A percentile compares a stretch with the other conserved stretches of the same genome.
These are phyloP conservation scores for Berkeleyomyces rouxiae DNA, from an alignment of 2,329 filamentous ascomycete species.

Conservation along the genomic window DNA sequence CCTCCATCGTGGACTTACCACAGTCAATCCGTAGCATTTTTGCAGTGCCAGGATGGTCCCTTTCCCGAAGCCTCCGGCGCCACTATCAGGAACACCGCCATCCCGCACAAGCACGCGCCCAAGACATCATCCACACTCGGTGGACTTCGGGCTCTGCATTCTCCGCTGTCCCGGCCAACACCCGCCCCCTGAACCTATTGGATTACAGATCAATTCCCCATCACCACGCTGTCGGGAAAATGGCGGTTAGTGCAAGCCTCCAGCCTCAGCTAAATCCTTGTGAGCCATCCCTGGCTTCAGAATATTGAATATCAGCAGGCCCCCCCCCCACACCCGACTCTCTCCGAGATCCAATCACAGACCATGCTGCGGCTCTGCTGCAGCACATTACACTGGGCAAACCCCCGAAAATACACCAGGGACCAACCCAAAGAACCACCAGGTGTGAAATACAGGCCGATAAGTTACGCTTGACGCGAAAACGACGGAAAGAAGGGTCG, in stretches of 20 bases:
- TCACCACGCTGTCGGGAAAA: not conserved
- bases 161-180: not conserved
- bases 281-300: not conserved
- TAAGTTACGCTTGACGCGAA: not conserved
- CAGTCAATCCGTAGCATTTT: too few species aligned
- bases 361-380: conserved; percentile 2
- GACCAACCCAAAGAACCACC: not conserved
- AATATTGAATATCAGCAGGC: not conserved
- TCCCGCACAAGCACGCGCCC: not conserved
- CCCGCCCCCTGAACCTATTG: too few species aligned
- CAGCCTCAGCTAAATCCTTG: not conserved
- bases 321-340: conserved; percentile 1
- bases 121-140: not conserved
- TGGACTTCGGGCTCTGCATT: not conserved
- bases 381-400: too few species aligned
- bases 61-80: too few species aligned
- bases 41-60: too few species aligned
- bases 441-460: not conserved
- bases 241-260: not conserved
- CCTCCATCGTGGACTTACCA: too few species aligned
- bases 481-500: not conserved
- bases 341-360: conserved; percentile 4
- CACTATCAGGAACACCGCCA: too few species aligned
- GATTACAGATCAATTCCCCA: not conserved
- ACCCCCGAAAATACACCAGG: too few species aligned